Conservation (phyloP, 2,329 filamentous ascomycete genomes). For the Exophiala sp. region DNA sequence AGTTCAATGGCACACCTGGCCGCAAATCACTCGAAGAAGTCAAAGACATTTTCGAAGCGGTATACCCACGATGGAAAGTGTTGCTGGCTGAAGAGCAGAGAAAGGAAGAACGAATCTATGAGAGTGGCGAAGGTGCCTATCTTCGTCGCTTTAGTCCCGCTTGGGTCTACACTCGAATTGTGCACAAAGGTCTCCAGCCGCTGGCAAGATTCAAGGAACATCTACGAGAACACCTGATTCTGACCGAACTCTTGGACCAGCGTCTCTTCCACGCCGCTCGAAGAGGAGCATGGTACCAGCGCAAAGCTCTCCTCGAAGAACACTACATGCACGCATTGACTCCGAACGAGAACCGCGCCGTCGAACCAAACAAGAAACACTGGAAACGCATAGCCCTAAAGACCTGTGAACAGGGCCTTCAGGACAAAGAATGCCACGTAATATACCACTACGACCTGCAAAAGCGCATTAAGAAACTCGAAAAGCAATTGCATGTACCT, state of each 20-base stretch:
- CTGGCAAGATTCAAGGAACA: constrained; percentile 81
- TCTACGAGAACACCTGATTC: constrained; percentile 67
- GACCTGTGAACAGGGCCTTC: constrained; percentile 82
- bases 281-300: constrained; percentile 90
- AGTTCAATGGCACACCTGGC: constrained; percentile 69
- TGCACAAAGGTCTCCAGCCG: constrained; percentile 79
- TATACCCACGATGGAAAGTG: constrained; percentile 76
- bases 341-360: constrained; percentile 44
- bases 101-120: constrained; percentile 74
- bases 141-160: constrained; percentile 84
- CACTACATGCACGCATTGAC: constrained; percentile 77
- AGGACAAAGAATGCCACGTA: constrained; percentile 84
- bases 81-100: constrained; percentile 70
- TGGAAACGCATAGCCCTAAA: constrained; percentile 74
- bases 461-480: constrained; percentile 87
- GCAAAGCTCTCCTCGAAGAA: constrained; percentile 89
- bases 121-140: constrained; percentile 82
- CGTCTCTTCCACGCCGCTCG: constrained; percentile 79
- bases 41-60: constrained; percentile 66
- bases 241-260: constrained; percentile 74
- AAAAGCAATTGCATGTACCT: constrained; percentile 76
- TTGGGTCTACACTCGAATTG: constrained; percentile 88
- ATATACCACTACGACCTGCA: constrained; percentile 94
- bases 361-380: constrained; percentile 68
- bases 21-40: constrained; percentile 65